These are phyloP conservation scores for Yarrowia sp. DNA, from an alignment of 805 yeast species.

Conservation along the genomic window DNA sequence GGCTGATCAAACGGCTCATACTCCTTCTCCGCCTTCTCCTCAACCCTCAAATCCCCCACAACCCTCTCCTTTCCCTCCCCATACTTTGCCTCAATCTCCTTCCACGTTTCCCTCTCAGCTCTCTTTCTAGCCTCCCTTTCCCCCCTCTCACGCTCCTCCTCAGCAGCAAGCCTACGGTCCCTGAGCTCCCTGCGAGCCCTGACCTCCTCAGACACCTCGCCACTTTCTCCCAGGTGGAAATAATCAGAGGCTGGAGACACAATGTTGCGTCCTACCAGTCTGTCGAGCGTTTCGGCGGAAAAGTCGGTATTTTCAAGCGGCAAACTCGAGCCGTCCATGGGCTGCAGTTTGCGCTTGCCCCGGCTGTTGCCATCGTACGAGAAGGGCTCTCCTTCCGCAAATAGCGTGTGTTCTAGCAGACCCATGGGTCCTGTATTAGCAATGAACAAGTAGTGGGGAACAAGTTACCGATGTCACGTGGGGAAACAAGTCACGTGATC, in stretches of 20 bases:
- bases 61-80: not conserved
- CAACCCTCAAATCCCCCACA: not conserved
- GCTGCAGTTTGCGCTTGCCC: constrained; percentile 10
- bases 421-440: constrained; percentile 34
- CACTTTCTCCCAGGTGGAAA: constrained; percentile 7
- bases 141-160: not conserved
- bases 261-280: not conserved
- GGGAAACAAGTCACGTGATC: not conserved
- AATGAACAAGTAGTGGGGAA: not conserved
- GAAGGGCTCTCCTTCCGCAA: constrained; percentile 24
- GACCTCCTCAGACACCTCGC: constrained; percentile 6
- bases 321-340: constrained; percentile 29
- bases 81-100: not conserved
- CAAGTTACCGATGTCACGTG: too few relatives aligned
- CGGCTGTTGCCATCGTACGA: constrained; percentile 27
- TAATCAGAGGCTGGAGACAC: not conserved
- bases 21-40: not conserved
- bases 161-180: constrained; percentile 7
- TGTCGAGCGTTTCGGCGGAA: constrained; percentile 10
- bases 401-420: constrained; percentile 21
- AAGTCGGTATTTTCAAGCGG: constrained; percentile 34
- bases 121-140: not conserved
- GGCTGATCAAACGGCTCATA: not conserved
- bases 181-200: not conserved
- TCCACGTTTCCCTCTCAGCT: constrained; percentile 7